A percentile compares a stretch with the other conserved stretches of the same genome.
Evolutionary conservation across 140 eudicot species (phyloP).

Genomic region (Bidens hawaiensis): DNA sequence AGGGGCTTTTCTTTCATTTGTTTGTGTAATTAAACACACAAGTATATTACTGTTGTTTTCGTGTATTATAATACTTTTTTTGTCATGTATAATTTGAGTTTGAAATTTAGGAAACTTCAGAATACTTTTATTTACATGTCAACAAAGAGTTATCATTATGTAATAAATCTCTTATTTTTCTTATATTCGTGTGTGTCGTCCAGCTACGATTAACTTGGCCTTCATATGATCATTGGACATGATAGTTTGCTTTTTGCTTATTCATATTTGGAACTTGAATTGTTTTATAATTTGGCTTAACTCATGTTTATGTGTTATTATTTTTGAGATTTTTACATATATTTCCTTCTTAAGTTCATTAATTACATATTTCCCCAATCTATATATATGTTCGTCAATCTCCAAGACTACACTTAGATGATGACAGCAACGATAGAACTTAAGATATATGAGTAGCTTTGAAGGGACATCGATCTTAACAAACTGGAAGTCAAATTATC

Average conservation of each 20-base stretch:
- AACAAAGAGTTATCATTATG: constrained; percentile 21
- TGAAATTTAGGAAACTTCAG: constrained; percentile 28
- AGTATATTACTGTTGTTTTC: constrained; percentile 1
- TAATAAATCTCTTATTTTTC: constrained; percentile 6
- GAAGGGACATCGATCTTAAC: too few relatives aligned
- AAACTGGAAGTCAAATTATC: too few relatives aligned
- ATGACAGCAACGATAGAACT: too few relatives aligned
- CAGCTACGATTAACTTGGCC: not conserved
- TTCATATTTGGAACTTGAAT: not conserved
- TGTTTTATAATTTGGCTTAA: not conserved
- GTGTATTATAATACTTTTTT: constrained; percentile 14
- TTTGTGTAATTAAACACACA: constrained; percentile 26
- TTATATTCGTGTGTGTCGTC: not conserved
- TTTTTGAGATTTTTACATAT: not conserved
- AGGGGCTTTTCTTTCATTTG: constrained; percentile 25
- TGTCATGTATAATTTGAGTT: constrained; percentile 27
- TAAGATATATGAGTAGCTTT: too few relatives aligned
- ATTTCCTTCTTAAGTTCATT: too few relatives aligned
- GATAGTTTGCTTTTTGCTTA: not conserved
- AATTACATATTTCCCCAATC: too few relatives aligned
- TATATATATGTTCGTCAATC: too few relatives aligned
- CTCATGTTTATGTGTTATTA: not conserved
- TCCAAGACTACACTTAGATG: too few relatives aligned
- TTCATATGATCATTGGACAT: not conserved
- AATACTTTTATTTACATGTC: constrained; percentile 27